A percentile compares a stretch with the other conserved stretches of the same genome.
Evolutionary conservation across 2,329 filamentous ascomycete genomes (phyloP).

Genomic region (Xylaria multiplex): DNA sequence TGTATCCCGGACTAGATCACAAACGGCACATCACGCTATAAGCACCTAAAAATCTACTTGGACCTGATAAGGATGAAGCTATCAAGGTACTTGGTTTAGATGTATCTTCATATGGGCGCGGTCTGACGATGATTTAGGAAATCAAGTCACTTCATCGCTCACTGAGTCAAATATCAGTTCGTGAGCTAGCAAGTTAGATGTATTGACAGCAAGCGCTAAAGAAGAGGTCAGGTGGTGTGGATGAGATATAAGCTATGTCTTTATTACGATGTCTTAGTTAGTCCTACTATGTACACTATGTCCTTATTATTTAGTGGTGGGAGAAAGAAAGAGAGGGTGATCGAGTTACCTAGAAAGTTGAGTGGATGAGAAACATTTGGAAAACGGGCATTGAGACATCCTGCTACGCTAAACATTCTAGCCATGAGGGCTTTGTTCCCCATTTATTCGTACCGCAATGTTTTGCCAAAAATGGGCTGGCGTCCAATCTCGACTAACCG

Average conservation of each 20-base stretch:
- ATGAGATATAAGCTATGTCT: slow-evolving; percentile 11
- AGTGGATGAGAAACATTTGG: slow-evolving; percentile 27
- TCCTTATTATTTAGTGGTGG: neutral
- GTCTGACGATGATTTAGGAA: slow-evolving; percentile 1
- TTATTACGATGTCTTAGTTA: slow-evolving; percentile 19
- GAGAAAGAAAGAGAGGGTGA: neutral
- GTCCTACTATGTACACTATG: neutral
- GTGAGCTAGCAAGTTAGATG: neutral
- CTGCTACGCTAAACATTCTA: neutral
- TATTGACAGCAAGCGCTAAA: slow-evolving; percentile 23
- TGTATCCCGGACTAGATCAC: neutral
- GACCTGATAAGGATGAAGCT: neutral
- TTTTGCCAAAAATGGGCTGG: slow-evolving; percentile 25
- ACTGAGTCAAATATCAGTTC: neutral
- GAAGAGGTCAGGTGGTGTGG: slow-evolving; percentile 16
- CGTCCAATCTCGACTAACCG: slow-evolving; percentile 23
- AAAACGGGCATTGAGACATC: slow-evolving; percentile 9
- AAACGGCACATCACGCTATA: neutral
- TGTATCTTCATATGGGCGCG: neutral
- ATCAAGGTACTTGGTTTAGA: neutral
- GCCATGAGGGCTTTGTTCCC: neutral
- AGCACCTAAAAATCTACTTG: neutral
- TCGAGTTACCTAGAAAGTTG: slow-evolving; percentile 15
- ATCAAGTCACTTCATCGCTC: neutral
- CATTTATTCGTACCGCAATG: slow-evolving; percentile 16